Conservation (phyloP, 2,329 filamentous ascomycete species). For the Furcasterigmium sp. region DNA sequence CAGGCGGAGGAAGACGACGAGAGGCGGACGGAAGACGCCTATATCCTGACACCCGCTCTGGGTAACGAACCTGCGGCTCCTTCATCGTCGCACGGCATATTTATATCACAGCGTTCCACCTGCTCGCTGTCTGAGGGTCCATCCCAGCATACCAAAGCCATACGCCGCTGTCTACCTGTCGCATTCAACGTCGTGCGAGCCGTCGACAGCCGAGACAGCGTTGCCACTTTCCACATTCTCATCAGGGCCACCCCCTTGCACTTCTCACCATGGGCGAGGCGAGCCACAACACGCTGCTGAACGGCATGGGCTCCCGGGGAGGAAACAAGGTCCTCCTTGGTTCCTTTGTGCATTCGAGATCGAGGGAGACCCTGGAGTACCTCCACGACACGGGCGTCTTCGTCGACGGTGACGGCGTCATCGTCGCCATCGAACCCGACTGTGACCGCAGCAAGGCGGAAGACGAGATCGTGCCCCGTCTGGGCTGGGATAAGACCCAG, state of each 20-base stretch:
- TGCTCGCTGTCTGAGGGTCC: background rate
- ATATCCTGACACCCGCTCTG: no score
- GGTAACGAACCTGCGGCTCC: no score
- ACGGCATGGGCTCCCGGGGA: background rate
- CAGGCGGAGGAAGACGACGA: no score
- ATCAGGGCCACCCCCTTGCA: background rate
- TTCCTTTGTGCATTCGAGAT: constrained; percentile 49
- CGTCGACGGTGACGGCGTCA: constrained; percentile 44
- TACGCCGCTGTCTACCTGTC: no score
- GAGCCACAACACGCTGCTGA: background rate
- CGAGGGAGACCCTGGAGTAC: constrained; percentile 42
- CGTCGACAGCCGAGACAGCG: background rate
- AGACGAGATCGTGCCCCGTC: constrained; percentile 26
- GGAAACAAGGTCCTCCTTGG: constrained; percentile 45
- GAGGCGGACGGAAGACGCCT: no score
- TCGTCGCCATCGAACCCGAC: constrained; percentile 39
- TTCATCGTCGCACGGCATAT: constrained; percentile 4
- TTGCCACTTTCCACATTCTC: background rate
- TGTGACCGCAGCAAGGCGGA: constrained; percentile 23
- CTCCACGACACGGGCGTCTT: constrained; percentile 44
- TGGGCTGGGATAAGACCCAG: constrained; percentile 38
- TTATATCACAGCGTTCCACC: constrained; percentile 2
- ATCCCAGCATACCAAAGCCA: no score
- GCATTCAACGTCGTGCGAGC: no score
- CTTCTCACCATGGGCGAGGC: background rate